A percentile compares a stretch with the other conserved stretches of the same genome.
Conservation (phyloP, 164 flowering plant species). For the Sextonia rubra region DNA sequence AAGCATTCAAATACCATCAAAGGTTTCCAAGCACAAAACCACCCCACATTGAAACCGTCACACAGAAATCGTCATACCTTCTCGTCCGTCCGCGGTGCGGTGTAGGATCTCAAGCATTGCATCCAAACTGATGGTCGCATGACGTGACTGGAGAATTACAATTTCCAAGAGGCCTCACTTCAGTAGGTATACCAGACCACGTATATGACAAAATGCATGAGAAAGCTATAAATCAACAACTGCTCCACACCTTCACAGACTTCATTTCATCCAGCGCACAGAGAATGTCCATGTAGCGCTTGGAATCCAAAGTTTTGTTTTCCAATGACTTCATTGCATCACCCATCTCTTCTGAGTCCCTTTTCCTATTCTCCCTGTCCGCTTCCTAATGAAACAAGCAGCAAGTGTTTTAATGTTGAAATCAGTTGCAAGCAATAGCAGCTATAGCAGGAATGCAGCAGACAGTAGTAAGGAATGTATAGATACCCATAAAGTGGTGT, state of each 20-base stretch:
- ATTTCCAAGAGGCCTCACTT: neutral
- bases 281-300: slow-evolving; percentile 89
- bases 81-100: slow-evolving; percentile 42
- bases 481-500: neutral
- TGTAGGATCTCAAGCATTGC: slow-evolving; percentile 84
- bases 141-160: slow-evolving; percentile 70
- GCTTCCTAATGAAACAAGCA: slow-evolving; percentile 32
- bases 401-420: neutral
- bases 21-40: neutral
- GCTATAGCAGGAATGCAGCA: neutral
- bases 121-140: slow-evolving; percentile 84
- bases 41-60: slow-evolving; percentile 2
- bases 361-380: slow-evolving; percentile 57
- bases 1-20: slow-evolving; percentile 2
- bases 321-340: slow-evolving; percentile 97
- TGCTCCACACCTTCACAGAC: slow-evolving; percentile 72
- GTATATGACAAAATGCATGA: neutral
- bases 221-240: neutral
- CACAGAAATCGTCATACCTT: too few relatives aligned
- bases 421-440: neutral
- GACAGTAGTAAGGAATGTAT: neutral
- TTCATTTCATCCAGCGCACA: slow-evolving; percentile 96
- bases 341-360: slow-evolving; percentile 88
- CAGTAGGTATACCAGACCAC: neutral
- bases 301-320: slow-evolving; percentile 84